Base-by-base conservation (phyloP, 2,329 filamentous ascomycete species). In the Scorias spongiosa region DNA sequence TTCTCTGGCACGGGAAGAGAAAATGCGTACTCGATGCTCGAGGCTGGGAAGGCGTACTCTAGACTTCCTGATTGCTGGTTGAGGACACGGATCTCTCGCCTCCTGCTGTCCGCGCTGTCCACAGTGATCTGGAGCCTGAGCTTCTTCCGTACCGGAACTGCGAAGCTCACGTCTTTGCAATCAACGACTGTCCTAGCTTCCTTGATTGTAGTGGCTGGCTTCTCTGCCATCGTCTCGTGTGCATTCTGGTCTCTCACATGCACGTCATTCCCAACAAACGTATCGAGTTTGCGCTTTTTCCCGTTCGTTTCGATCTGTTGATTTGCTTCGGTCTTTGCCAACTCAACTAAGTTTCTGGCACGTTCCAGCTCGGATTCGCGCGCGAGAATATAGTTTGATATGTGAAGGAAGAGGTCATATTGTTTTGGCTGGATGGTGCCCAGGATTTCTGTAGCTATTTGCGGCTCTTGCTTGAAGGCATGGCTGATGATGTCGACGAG, bases 1-100 rank as follows among this genome's bases (percentile, higher is more conserved):
- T 80, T 80, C 52, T 80, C 77, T 5, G 77, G 77, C 2, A 80
- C 70, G 0, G 76, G 76, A 34, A 80, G 64, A 51, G 74, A 77
- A 50, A 80, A 66, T 41, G 75, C 65, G 55, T 79, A 71, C 42
- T 74, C 74, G 64, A 77, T 63, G 45, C 66, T 63, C 38, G 66
- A 67, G 14, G 68, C 70, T 2, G 66, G 58, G 37, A 75, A 66
- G 44, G 70, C 71, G 45, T 59, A 58, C 37, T 64, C 63, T 20
- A 55, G 49, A 6, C 49, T 47, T 17, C 49, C 47, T 10, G 51
- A 55, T 29, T 53, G 45, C 18, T 50, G 50, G 45, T 59, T 54
- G 17, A 54, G 44, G 26, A 59, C 42, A 10, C 55, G 42, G 15
- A 60, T 47, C 43, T 57, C 54, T 29, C 49, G 46, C 37, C 42